A percentile compares a stretch with the other conserved stretches of the same genome.
phyloP scores from a whole-genome alignment of 23 red algal species.

The Agarophyton chilense region DNA sequence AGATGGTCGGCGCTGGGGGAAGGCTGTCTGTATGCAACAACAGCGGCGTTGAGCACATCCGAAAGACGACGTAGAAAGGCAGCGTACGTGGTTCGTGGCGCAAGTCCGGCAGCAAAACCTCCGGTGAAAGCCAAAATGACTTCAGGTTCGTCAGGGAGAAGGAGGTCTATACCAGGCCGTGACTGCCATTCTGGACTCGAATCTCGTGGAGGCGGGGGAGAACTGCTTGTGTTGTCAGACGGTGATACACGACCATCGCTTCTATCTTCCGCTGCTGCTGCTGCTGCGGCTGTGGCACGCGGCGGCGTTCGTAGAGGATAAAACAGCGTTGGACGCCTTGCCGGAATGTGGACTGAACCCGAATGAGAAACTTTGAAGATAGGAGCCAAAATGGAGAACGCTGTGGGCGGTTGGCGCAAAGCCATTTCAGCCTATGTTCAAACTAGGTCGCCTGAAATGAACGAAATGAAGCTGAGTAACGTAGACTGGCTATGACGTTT shows the following conservation, averaged over 20 bases:
- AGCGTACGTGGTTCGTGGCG: conserved; percentile 65
- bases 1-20: conserved; percentile 66
- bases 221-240: conserved; percentile 5
- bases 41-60: conserved; percentile 47
- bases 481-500: no score
- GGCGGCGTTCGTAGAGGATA: not conserved
- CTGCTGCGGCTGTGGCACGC: conserved; percentile 27
- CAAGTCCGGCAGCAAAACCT: conserved; percentile 63
- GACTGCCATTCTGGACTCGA: conserved; percentile 21
- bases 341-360: not conserved
- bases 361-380: not conserved
- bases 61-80: conserved; percentile 59
- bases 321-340: not conserved
- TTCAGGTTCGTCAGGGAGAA: conserved; percentile 25
- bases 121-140: conserved; percentile 76
- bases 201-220: not conserved
- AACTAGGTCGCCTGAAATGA: not conserved
- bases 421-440: not conserved
- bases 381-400: not conserved
- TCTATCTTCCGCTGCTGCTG: not conserved
- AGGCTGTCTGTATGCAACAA: conserved; percentile 64
- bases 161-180: conserved; percentile 6
- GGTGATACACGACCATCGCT: conserved; percentile 1
- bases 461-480: not conserved
- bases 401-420: not conserved